Evolutionary conservation across 2,329 filamentous ascomycete genomes (phyloP), one percentile per base, ranked within the genome.

Genomic region (Simplicillium aogashimaense): DNA sequence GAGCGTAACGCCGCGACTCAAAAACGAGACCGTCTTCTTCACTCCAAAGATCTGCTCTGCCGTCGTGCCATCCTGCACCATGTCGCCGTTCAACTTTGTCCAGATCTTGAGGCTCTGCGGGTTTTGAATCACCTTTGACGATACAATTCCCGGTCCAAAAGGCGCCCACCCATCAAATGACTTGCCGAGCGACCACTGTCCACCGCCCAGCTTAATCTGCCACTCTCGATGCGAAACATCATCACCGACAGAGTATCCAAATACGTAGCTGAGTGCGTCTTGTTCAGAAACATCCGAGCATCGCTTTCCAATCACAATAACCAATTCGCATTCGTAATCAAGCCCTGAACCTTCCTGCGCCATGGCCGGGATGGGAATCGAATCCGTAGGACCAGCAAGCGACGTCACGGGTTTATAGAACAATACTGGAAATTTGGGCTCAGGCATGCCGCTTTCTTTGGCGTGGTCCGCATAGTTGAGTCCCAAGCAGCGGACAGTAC

Each of bases 241-340:
- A 59, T 90, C 85, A 40, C 83, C 82, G 29, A 85, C 73, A 2
- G 78, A 70, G 54, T 88, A 89, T 5, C 85, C 85, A 2, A 87
- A 66, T 3, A 89, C 81, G 51, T 85, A 80, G 39, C 80, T 65
- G n/a, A 88, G 64, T 0, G 84, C 84, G 16, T 74, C 59, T 2
- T 67, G 65, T 59, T 84, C 80, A 2, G 76, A 58, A 11, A 89
- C 78, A 53, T 87, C 71, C 34, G 65, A 61, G 44, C 78, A 81
- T 44, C 72, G 64, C 58, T 79, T 81, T 17, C 82, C 81, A 46
- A 89, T 86, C 8, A 89, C 67, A 30, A 78, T 69, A 12, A 87
- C 81, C 7, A 90, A 70, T 62, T 90, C 85, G 56, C 82, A 86
- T 61, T 90, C 85, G 59, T 89, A 89, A 60, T 89, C 85, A 14